Evolutionary conservation across 805 yeast genomes (phyloP), one percentile per base, ranked within the genome.

Genomic region (Saturnispora sanitii): DNA sequence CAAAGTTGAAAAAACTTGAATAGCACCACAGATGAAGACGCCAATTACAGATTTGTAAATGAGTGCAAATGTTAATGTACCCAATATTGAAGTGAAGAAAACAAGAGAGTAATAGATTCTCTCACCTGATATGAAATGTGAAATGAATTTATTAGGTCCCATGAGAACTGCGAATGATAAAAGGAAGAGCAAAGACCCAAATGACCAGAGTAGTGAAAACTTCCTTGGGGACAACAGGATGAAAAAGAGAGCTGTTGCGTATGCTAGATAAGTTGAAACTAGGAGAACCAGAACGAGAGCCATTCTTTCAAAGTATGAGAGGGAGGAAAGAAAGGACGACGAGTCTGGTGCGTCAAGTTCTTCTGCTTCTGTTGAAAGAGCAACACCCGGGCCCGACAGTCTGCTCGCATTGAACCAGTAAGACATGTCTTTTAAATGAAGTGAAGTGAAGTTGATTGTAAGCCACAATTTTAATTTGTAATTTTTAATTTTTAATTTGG

Each of bases 91-190:
- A 48, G 85, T 77, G 18, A 17, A 7, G 59, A 82, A 88, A 33
- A 81, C 73, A 3, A 71, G 44, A 0, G 94, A 77, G 59, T 88
- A 88, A 33, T 82, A 73, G 26, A 87, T 59, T 47, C 96, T 69
- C 29, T 75, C 79, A n/a, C 68, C 64, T 1, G 94, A 77, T 3
- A 77, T 57, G 40, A 87, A 64, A 55, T 86, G 95, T 21, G 62
- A 60, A 21, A 73, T 44, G 55, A 84, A 90, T 17, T 78, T 76
- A n/a, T 70, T 63, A 2, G 94, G 92, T 0, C 97, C 97, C 64
- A 85, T 94, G 16, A 87, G 64, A 4, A 85, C 71, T 1, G 92
- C 95, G 61, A 88, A 88, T 9, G 94, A 81, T 3, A 80, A 55
- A 17, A 88, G 78, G 57, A 88, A 87, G 28, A 88, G 60, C 16